These are phyloP conservation scores for Gnomoniopsis sp. DNA, from an alignment of 2,329 filamentous ascomycete species.

Conservation along the genomic window DNA sequence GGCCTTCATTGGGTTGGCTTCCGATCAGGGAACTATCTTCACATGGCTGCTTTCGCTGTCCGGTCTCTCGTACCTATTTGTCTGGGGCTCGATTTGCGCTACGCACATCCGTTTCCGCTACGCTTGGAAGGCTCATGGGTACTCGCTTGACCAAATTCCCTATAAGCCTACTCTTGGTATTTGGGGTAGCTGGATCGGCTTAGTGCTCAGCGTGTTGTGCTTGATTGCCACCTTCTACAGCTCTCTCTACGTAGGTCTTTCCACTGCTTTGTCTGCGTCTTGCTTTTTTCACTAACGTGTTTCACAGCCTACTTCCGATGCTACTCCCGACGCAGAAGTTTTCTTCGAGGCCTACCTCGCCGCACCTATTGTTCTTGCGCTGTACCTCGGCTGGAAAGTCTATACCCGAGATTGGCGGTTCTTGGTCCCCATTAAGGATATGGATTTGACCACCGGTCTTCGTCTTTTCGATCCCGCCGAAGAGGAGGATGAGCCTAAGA, in stretches of 20 bases:
- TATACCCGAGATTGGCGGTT: conserved; percentile 50
- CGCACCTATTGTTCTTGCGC: conserved; percentile 49
- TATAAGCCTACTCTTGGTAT: conserved; percentile 52
- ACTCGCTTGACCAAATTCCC: conserved; percentile 44
- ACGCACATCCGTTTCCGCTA: conserved; percentile 64
- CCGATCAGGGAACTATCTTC: conserved; percentile 46
- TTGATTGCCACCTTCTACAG: conserved; percentile 71
- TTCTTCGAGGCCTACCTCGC: conserved; percentile 62
- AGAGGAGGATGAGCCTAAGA: conserved; percentile 28
- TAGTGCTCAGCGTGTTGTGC: conserved; percentile 63
- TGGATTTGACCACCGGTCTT: conserved; percentile 60
- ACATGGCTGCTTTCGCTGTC: conserved; percentile 68
- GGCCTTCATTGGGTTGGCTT: conserved; percentile 52
- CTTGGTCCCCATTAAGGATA: conserved; percentile 53
- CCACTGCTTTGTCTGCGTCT: background rate
- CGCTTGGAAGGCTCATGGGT: conserved; percentile 58
- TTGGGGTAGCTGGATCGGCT: conserved; percentile 65
- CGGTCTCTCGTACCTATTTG: conserved; percentile 70
- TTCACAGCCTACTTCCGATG: conserved; percentile 30
- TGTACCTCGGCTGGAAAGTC: conserved; percentile 67
- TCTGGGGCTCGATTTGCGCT: conserved; percentile 67
- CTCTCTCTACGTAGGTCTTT: conserved; percentile 49
- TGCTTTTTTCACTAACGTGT: conserved; percentile 15
- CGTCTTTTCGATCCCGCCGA: conserved; percentile 47
- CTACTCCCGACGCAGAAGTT: conserved; percentile 34